phyloP scores from a whole-genome alignment of 257 asterid genomes.

The Perilla frutescens region DNA sequence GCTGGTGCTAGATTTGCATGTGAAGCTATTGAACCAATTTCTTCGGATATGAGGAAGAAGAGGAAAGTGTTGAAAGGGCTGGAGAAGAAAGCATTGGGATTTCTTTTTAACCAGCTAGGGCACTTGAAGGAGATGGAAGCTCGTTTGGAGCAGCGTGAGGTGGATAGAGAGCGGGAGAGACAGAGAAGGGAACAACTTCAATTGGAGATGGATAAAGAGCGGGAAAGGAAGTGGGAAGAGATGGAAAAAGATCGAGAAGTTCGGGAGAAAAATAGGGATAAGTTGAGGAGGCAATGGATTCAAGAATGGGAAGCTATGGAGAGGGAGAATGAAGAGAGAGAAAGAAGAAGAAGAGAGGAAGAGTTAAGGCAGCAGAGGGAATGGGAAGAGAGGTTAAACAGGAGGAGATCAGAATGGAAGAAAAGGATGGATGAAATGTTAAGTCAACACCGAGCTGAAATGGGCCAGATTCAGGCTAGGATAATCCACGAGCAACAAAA shows the following conservation, averaged over 20 bases:
- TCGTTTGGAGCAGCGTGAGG: constrained; percentile 75
- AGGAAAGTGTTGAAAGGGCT: constrained; percentile 66
- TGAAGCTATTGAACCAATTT: constrained; percentile 65
- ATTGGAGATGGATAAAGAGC: constrained; percentile 68
- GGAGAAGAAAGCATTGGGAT: constrained; percentile 74
- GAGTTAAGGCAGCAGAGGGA: constrained; percentile 67
- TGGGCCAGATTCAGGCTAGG: constrained; percentile 84
- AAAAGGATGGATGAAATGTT: constrained; percentile 79
- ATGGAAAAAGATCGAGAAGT: constrained; percentile 65
- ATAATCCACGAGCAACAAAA: constrained; percentile 89
- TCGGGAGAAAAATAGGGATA: constrained; percentile 54
- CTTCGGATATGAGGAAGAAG: constrained; percentile 70
- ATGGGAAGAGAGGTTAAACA: constrained; percentile 73
- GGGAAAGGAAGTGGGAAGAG: constrained; percentile 67
- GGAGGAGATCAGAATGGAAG: constrained; percentile 86
- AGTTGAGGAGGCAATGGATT: constrained; percentile 64
- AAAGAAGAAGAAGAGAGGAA: constrained; percentile 72
- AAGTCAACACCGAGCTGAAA: constrained; percentile 78
- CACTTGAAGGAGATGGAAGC: constrained; percentile 78
- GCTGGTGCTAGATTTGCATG: constrained; percentile 59
- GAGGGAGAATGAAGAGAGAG: constrained; percentile 76
- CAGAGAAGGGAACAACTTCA: constrained; percentile 62
- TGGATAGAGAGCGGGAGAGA: constrained; percentile 73
- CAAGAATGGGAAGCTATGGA: constrained; percentile 84
- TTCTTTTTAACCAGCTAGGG: constrained; percentile 66